phyloP scores from a whole-genome alignment of 2,329 filamentous ascomycete genomes.

The Pseudogymnoascus sp. region DNA sequence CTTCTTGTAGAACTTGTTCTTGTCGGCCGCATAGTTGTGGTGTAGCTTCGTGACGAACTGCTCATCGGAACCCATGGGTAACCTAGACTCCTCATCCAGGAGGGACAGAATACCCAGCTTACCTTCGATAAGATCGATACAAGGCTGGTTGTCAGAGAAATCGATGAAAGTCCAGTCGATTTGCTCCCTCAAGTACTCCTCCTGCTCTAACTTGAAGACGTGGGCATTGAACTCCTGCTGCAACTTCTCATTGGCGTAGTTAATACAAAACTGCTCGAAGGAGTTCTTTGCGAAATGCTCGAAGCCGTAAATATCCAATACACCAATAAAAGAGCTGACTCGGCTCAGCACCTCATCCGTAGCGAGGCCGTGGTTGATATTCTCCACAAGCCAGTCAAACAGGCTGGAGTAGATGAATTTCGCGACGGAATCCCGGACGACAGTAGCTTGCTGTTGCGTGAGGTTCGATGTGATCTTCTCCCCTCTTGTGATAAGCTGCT shows the following conservation, averaged over 20 bases:
- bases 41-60: slow-evolving; percentile 96
- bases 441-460: slow-evolving; percentile 84
- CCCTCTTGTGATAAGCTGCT: slow-evolving; percentile 90
- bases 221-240: slow-evolving; percentile 99
- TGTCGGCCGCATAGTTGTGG: slow-evolving; percentile 82
- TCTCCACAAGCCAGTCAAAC: slow-evolving; percentile 98
- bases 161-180: slow-evolving; percentile 99
- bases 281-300: slow-evolving; percentile 99
- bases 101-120: slow-evolving; percentile 90
- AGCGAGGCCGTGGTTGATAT: slow-evolving; percentile 85
- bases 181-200: slow-evolving; percentile 91
- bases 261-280: slow-evolving; percentile 99
- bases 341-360: slow-evolving; percentile 78
- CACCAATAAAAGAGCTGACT: slow-evolving; percentile 88
- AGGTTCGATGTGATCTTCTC: slow-evolving; percentile 97
- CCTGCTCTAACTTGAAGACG: slow-evolving; percentile 97
- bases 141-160: slow-evolving; percentile 98
- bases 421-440: slow-evolving; percentile 93
- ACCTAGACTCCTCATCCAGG: slow-evolving; percentile 88
- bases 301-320: slow-evolving; percentile 98
- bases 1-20: slow-evolving; percentile 98
- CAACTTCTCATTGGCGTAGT: slow-evolving; percentile 98
- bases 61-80: slow-evolving; percentile 96
- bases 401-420: slow-evolving; percentile 98
- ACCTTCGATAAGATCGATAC: slow-evolving; percentile 96